Percentiles rank a stretch among this genome's conserved stretches.
Conservation (phyloP, 768 basidiomycete species). For the Tricholoma terreum region DNA sequence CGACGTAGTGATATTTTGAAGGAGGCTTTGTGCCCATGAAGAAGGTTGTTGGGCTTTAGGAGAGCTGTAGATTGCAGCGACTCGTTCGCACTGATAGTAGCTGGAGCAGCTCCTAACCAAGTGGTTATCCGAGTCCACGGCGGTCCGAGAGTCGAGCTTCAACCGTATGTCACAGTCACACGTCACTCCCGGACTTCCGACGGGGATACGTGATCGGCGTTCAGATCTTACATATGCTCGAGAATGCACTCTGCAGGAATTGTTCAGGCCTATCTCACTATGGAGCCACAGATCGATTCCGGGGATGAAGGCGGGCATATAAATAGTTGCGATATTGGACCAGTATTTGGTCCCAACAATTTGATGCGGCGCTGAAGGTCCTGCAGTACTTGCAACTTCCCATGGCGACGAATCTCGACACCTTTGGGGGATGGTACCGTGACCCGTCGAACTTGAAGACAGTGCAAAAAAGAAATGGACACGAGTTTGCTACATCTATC, state of each 20-base stretch:
- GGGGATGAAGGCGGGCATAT: constrained; percentile 1
- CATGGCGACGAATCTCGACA: constrained; percentile 11
- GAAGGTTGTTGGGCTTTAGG: constrained; percentile 13
- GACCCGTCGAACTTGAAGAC: too few relatives aligned
- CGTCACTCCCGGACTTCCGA: not conserved
- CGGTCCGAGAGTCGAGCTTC: not conserved
- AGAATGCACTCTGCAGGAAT: constrained; percentile 22
- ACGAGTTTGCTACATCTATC: constrained; percentile 26
- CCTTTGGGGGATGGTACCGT: constrained; percentile 15
- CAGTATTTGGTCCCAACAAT: constrained; percentile 23
- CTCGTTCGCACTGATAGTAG: not conserved
- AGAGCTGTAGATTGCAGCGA: constrained; percentile 10
- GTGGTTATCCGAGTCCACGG: not conserved
- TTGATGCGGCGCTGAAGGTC: constrained; percentile 24
- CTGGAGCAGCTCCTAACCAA: not conserved
- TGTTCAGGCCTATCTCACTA: constrained; percentile 18
- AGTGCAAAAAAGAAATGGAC: not conserved
- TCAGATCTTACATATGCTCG: too few relatives aligned
- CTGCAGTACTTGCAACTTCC: constrained; percentile 24
- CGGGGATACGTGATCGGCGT: too few relatives aligned
- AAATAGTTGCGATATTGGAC: not conserved
- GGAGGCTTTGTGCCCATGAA: constrained; percentile 67
- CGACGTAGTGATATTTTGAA: constrained; percentile 73
- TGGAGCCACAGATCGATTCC: constrained; percentile 5
- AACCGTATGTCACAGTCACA: not conserved